phyloP scores from a whole-genome alignment of 352 stramenopile genomes.

The Saprolegnia parasitica region DNA sequence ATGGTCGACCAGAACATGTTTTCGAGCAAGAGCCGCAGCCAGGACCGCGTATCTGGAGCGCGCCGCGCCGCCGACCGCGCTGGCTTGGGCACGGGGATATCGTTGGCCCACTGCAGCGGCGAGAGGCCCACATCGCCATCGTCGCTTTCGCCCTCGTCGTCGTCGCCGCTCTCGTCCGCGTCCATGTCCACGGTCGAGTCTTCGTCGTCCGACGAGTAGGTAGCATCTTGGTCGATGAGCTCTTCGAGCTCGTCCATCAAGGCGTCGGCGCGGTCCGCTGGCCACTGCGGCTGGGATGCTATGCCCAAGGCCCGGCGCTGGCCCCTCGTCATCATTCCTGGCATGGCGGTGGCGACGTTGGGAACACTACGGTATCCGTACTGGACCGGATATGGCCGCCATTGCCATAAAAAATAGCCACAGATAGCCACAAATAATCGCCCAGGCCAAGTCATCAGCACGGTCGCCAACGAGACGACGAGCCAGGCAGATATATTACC shows the following conservation, averaged over 20 bases:
- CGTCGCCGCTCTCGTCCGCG: not conserved
- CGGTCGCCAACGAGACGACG: no score
- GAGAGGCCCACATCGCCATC: not conserved
- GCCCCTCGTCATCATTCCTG: slow-evolving; percentile 7
- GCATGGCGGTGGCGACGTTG: not conserved
- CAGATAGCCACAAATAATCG: no score
- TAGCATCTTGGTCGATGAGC: slow-evolving; percentile 1
- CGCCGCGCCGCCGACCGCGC: not conserved
- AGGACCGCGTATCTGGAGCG: not conserved
- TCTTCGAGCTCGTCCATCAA: slow-evolving; percentile 10
- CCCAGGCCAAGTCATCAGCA: no score
- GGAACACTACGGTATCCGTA: not conserved
- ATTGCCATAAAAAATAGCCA: no score
- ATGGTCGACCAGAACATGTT: slow-evolving; percentile 23
- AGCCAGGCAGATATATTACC: no score
- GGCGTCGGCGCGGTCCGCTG: not conserved
- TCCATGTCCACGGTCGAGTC: slow-evolving; percentile 18
- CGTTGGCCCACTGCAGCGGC: not conserved
- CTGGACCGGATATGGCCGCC: no score
- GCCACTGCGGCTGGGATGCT: not conserved
- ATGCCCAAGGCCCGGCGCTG: slow-evolving; percentile 1
- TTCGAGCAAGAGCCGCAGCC: slow-evolving; percentile 3
- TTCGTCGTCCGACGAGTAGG: slow-evolving; percentile 7
- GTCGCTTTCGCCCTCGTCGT: not conserved
- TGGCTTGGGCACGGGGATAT: slow-evolving; percentile 1